Conservation (phyloP, 352 stramenopile genomes). For the Phytophthora nicotianae region DNA sequence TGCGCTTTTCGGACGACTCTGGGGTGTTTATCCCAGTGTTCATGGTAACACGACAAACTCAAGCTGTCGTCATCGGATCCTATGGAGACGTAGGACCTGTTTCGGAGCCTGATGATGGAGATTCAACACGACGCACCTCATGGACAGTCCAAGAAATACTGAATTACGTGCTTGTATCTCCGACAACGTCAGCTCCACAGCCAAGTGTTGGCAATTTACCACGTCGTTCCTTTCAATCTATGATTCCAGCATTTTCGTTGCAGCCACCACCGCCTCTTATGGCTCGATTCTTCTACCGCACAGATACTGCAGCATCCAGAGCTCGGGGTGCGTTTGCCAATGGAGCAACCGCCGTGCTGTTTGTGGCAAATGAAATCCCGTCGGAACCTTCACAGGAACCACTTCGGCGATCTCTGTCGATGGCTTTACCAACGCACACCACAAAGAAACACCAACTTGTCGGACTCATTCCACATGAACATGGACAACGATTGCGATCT, state of each 20-base stretch:
- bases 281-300: constrained; percentile 54
- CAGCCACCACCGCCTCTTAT: constrained; percentile 40
- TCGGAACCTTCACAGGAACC: constrained; percentile 33
- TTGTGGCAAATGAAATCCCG: constrained; percentile 42
- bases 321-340: constrained; percentile 50
- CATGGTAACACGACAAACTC: constrained; percentile 44
- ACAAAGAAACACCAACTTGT: constrained; percentile 28
- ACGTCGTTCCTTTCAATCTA: constrained; percentile 28
- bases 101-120: constrained; percentile 24
- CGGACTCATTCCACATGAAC: constrained; percentile 32
- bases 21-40: constrained; percentile 79
- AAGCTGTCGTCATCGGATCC: constrained; percentile 23
- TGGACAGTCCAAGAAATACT: constrained; percentile 35
- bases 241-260: constrained; percentile 13
- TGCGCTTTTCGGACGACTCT: constrained; percentile 50
- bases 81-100: constrained; percentile 22
- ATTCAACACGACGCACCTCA: constrained; percentile 29
- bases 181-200: constrained; percentile 8
- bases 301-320: constrained; percentile 42
- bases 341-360: constrained; percentile 55
- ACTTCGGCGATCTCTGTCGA: constrained; percentile 24
- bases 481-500: constrained; percentile 29
- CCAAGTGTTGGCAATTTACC: background rate
- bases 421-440: constrained; percentile 5
- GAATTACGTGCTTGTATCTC: constrained; percentile 15